Percentiles rank a stretch among this genome's conserved stretches.
Conservation (phyloP, 2,329 filamentous ascomycete genomes). For the Monosporascus sp. region DNA sequence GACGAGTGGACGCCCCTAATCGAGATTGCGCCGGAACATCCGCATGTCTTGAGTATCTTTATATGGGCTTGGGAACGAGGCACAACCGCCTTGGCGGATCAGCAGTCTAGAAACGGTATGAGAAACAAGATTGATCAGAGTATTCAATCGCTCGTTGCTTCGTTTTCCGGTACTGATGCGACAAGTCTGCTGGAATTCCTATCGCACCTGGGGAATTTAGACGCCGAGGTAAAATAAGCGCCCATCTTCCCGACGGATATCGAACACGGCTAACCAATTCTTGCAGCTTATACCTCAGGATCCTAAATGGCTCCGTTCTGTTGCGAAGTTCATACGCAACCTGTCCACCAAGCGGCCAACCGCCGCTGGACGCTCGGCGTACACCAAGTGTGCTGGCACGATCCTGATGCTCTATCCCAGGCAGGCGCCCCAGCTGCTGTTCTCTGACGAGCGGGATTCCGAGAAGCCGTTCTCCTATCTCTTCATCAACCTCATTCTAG, state of each 20-base stretch:
- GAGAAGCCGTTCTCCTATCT: slow-evolving; percentile 56
- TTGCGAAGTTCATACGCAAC: slow-evolving; percentile 44
- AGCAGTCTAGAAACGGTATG: slow-evolving; percentile 16
- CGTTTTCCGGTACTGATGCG: slow-evolving; percentile 54
- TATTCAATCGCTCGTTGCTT: slow-evolving; percentile 42
- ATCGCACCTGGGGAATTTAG: slow-evolving; percentile 43
- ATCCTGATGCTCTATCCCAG: slow-evolving; percentile 51
- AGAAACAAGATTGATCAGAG: slow-evolving; percentile 38
- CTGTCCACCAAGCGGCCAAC: slow-evolving; percentile 52
- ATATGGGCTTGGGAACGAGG: slow-evolving; percentile 51
- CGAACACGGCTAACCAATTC: slow-evolving; percentile 3
- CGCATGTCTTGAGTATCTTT: slow-evolving; percentile 50
- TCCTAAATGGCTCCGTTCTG: slow-evolving; percentile 47
- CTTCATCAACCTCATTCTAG: slow-evolving; percentile 58
- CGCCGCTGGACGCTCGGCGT: slow-evolving; percentile 49
- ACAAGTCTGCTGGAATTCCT: slow-evolving; percentile 55
- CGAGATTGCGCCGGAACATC: slow-evolving; percentile 49
- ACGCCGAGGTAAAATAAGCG: slow-evolving; percentile 36
- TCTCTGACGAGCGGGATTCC: slow-evolving; percentile 36
- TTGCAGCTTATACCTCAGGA: slow-evolving; percentile 41
- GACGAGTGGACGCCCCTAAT: slow-evolving; percentile 50
- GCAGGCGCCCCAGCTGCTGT: slow-evolving; percentile 43
- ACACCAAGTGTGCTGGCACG: slow-evolving; percentile 52
- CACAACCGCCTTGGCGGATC: slow-evolving; percentile 27
- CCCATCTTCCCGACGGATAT: background rate